phyloP scores from a whole-genome alignment of 164 flowering plant genomes.

The Buxus sempervirens region DNA sequence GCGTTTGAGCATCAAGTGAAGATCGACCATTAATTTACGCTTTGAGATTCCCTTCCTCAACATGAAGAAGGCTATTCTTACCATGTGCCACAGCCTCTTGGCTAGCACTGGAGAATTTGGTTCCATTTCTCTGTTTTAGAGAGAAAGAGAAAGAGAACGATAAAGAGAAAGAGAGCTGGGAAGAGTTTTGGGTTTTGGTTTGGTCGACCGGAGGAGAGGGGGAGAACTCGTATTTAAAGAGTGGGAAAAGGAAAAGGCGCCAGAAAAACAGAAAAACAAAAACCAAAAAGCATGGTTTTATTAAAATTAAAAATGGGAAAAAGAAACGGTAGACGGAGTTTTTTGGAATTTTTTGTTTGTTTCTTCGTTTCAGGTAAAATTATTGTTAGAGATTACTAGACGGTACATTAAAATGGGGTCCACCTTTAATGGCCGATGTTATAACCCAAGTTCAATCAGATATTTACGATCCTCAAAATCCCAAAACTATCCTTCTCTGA shows the following conservation, averaged over 20 bases:
- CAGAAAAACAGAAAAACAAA: background rate
- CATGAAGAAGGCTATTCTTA: slow-evolving; percentile 41
- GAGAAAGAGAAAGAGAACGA: slow-evolving; percentile 12
- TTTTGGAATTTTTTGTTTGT: background rate
- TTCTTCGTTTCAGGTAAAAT: too few relatives aligned
- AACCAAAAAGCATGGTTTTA: too few relatives aligned
- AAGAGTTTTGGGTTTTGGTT: background rate
- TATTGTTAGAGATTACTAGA: background rate
- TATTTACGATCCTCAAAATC: background rate
- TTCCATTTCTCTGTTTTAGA: slow-evolving; percentile 21
- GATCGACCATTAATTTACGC: slow-evolving; percentile 36
- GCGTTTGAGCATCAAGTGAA: slow-evolving; percentile 45
- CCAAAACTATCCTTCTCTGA: background rate
- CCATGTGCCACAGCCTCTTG: slow-evolving; percentile 45
- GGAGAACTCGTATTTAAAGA: slow-evolving; percentile 19
- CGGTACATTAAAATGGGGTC: background rate
- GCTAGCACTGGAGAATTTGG: slow-evolving; percentile 25
- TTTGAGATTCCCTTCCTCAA: slow-evolving; percentile 42
- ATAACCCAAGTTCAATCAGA: too few relatives aligned
- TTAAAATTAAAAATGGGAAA: background rate
- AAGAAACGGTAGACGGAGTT: background rate
- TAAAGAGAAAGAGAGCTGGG: slow-evolving; percentile 11
- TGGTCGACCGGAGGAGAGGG: background rate
- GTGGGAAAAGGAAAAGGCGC: background rate
- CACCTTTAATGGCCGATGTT: too few relatives aligned